These are phyloP conservation scores for Lachnellula occidentalis DNA, from an alignment of 2,329 filamentous ascomycete genomes.

Conservation along the genomic window DNA sequence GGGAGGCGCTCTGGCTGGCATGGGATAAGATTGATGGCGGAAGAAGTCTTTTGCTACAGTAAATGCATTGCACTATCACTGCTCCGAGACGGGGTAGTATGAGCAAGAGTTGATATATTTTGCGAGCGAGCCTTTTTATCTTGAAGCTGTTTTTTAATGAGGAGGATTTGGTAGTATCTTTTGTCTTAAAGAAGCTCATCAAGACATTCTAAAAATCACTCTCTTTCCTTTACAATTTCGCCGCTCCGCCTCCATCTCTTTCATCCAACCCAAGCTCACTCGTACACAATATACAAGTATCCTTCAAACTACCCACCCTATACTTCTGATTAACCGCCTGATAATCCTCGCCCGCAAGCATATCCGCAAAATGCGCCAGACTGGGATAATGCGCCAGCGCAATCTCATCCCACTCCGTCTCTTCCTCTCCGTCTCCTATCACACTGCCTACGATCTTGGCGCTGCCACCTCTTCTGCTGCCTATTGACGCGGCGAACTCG, in stretches of 20 bases:
- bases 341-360: conserved; percentile 52
- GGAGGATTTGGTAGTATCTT: too few species aligned
- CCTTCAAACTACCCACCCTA: conserved; percentile 44
- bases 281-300: conserved; percentile 49
- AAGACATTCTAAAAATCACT: not conserved
- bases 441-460: conserved; percentile 60
- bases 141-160: too few species aligned
- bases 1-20: too few species aligned
- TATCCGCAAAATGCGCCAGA: conserved; percentile 56
- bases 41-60: too few species aligned
- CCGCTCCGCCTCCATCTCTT: not conserved
- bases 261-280: conserved; percentile 39
- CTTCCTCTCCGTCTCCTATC: conserved; percentile 26
- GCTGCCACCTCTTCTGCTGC: conserved; percentile 46
- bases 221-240: not conserved
- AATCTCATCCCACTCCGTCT: conserved; percentile 52
- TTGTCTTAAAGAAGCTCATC: too few species aligned
- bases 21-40: too few species aligned
- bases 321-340: conserved; percentile 52
- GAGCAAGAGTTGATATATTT: too few species aligned
- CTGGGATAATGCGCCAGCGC: conserved; percentile 61
- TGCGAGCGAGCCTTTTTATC: too few species aligned
- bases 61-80: too few species aligned
- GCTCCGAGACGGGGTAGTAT: too few species aligned
- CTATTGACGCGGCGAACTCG: conserved; percentile 45